phyloP scores from a whole-genome alignment of 1,284 basidiomycete genomes.

The Microbotryum silenes-acaulis region DNA sequence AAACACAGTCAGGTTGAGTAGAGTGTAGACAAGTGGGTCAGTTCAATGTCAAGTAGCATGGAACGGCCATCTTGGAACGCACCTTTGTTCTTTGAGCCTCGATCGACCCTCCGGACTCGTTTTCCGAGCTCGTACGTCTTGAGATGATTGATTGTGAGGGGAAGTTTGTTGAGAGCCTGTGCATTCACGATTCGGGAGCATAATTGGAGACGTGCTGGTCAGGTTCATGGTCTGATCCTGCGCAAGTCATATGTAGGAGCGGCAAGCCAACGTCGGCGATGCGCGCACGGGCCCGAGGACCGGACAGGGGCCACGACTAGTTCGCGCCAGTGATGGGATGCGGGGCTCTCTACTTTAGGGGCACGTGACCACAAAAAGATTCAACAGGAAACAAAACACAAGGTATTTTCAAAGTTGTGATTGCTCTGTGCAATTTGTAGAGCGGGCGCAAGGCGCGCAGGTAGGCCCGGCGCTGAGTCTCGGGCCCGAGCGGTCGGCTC shows the following conservation, averaged over 20 bases:
- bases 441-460: constrained; percentile 8
- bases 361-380: too few species aligned
- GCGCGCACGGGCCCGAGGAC: not conserved
- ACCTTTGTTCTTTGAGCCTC: not conserved
- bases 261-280: not conserved
- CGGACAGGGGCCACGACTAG: not conserved
- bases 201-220: not conserved
- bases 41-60: not conserved
- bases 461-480: constrained; percentile 8
- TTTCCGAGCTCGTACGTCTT: constrained; percentile 5
- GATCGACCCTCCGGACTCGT: constrained; percentile 5
- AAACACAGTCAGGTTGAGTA: not conserved
- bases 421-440: not conserved
- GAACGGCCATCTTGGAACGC: constrained; percentile 5
- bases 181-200: not conserved
- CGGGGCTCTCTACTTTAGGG: too few species aligned
- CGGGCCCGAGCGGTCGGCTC: constrained; percentile 7
- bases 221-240: not conserved
- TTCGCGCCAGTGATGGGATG: not conserved
- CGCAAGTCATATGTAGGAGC: too few species aligned
- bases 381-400: too few species aligned
- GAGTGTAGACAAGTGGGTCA: not conserved
- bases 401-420: not conserved
- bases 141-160: constrained; percentile 13
- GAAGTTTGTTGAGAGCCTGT: constrained; percentile 21